phyloP scores from a whole-genome alignment of 2,329 filamentous ascomycete species.

The Trichothecium roseum region DNA sequence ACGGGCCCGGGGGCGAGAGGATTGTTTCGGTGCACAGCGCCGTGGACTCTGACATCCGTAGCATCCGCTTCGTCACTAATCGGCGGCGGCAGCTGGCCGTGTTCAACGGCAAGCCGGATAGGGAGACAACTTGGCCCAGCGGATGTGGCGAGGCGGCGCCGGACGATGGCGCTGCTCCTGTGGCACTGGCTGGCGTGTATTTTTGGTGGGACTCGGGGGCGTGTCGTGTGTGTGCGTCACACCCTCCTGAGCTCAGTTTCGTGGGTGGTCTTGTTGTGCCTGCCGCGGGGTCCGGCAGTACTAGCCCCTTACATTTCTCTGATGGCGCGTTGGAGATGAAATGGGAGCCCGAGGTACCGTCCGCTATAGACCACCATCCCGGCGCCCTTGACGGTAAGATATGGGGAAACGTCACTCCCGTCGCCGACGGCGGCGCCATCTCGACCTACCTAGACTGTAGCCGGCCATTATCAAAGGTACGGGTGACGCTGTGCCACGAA shows the following conservation, averaged over 20 bases:
- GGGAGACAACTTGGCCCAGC: not conserved
- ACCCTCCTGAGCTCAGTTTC: not conserved
- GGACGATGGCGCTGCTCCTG: no score
- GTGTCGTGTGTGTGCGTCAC: no score
- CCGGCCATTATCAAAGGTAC: not conserved
- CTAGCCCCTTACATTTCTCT: not conserved
- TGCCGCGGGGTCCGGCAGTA: no score
- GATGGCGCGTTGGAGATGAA: not conserved
- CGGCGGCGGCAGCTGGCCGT: not conserved
- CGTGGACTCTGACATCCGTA: not conserved
- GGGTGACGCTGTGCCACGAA: constrained; percentile 1
- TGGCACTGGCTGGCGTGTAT: not conserved
- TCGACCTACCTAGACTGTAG: constrained; percentile 1
- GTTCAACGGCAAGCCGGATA: not conserved
- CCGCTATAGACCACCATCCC: no score
- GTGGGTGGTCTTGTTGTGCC: no score
- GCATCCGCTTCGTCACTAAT: constrained; percentile 1
- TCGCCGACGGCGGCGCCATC: not conserved
- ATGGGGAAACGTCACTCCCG: not conserved
- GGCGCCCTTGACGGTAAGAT: no score
- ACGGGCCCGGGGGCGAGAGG: not conserved
- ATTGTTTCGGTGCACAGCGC: not conserved
- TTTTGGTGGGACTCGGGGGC: not conserved
- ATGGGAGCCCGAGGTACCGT: not conserved
- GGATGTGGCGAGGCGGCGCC: no score